Base-by-base conservation (phyloP, 75 land plant species). In the Selaginella moellendorffii region DNA sequence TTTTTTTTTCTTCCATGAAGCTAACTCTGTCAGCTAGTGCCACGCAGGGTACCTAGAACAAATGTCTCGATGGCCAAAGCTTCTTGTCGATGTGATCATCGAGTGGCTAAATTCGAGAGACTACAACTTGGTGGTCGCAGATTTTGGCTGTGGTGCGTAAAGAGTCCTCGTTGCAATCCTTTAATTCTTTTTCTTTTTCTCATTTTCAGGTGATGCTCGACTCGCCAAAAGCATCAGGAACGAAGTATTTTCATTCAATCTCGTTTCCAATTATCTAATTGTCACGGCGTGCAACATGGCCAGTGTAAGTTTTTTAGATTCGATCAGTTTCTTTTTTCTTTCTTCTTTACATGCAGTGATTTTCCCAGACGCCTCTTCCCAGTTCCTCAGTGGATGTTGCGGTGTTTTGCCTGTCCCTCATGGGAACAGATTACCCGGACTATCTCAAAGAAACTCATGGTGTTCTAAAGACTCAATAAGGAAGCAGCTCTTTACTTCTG, bases 231-330 rank as follows among this genome's bases (percentile, higher is more conserved):
- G 74, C 72, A 87, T 88, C 59, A 81, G 77, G 73, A 93, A 93
- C 66, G 75, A 89, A 76, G 98, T 93, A 18, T 80, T 78, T 66
- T 93, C 98, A 21, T 60, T 93, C 67, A 96, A 93, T 67, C 96
- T 93, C 65, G 85, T 93, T 20, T 69, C 98, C 24, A 72, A 63
- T 46, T 82, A 85, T 36, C 83, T 83, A 42, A 81, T 87, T 36
- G 90, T 93, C 24, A 89, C 88, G 75, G 90, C 96, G 28, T 93
- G 98, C 71, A 88, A 93, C 76, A 93, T 93, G 98, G 79, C 98
- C 21, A 74, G 81, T 36, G 98, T 92, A 75, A 70, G 87, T 74
- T n/a, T n/a, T n/a, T n/a, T n/a, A n/a, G n/a, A n/a, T n/a, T n/a
- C n/a, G n/a, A n/a, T n/a, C n/a, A n/a, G n/a, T n/a, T n/a, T n/a